Base-by-base conservation (phyloP, 2,329 filamentous ascomycete genomes). In the Didymella exigua region DNA sequence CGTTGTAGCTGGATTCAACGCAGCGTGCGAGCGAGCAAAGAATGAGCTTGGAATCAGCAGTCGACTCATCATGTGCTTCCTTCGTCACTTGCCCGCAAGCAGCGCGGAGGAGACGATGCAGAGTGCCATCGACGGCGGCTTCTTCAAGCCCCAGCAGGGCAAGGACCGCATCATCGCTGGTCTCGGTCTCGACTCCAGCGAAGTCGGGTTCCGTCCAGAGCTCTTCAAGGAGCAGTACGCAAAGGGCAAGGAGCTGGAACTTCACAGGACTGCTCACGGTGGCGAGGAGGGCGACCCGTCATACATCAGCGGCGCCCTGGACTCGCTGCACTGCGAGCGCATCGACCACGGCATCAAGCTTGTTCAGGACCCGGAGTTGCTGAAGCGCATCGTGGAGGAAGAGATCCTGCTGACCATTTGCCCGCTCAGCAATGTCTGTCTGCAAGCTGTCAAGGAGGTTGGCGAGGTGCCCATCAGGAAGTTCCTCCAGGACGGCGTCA, bases 261-360 rank as follows among this genome's bases (percentile, higher is more conserved):
- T 89, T 45, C 76, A 79, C 24, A 78, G 85, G n/a, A 93, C 89
- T 0, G 86, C 89, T 2, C 89, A 93, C 71, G 89, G 87, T 2
- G 89, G 89, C 47, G 89, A 93, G 72, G 89, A 93, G 69, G 89
- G 87, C 0, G 87, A 88, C 14, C 76, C 86, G 3, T 79, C 78
- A 5, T 91, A 89, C 73, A 87, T 93, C 62, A 75, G 77, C 21
- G 79, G 80, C 23, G 86, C 89, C 2, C 76, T 92, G 34, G 83
- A 89, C 61, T 68, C 79, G 26, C 80, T 91, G 37, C 77, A 80
- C 19, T 84, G 86, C 36, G 77, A 82, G 70, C 83, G 90, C 36
- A 90, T 93, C 66, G 89, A 93, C 70, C 89, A 93, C 69, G 89
- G 89, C 0, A 85, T 90, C 51, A 82, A 84, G 8, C 79, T 90